These are phyloP conservation scores for Zygosaccharomyces pseudobailii DNA, from an alignment of 1,139 yeast genomes.

Conservation along the genomic window DNA sequence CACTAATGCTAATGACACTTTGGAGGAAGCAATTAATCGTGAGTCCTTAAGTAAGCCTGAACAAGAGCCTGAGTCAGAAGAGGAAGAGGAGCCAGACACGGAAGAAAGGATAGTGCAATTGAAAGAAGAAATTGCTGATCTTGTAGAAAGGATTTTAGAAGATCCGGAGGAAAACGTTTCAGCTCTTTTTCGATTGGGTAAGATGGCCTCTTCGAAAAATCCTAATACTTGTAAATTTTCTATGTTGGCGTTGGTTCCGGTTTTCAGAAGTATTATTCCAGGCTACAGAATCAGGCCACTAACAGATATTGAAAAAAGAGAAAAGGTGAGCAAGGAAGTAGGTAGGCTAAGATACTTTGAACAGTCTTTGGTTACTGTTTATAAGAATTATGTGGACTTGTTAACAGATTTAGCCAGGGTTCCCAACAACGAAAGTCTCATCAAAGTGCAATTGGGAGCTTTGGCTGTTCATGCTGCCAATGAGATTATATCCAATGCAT, in stretches of 20 bases:
- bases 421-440: conserved; percentile 36
- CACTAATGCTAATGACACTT: conserved; percentile 27
- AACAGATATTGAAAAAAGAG: conserved; percentile 73
- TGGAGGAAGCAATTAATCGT: conserved; percentile 17
- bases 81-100: conserved; percentile 49
- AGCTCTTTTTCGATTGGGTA: conserved; percentile 63
- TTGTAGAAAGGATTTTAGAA: conserved; percentile 74
- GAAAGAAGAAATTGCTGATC: conserved; percentile 78
- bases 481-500: conserved; percentile 62
- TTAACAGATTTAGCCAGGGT: conserved; percentile 40
- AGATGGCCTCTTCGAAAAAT: conserved; percentile 64
- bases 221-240: conserved; percentile 70
- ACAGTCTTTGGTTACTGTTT: conserved; percentile 65
- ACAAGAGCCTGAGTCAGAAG: conserved; percentile 35
- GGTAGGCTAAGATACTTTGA: conserved; percentile 73
- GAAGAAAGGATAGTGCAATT: conserved; percentile 53
- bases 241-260: conserved; percentile 72
- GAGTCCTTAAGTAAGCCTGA: conserved; percentile 23
- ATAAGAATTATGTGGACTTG: conserved; percentile 60
- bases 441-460: conserved; percentile 38
- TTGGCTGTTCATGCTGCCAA: conserved; percentile 56
- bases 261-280: conserved; percentile 82
- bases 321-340: conserved; percentile 78
- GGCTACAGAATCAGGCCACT: conserved; percentile 81
- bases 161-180: conserved; percentile 84